Percentiles rank a stretch among this genome's conserved stretches.
Evolutionary conservation across 257 asterid genomes (phyloP).

Genomic region (Solanum clarkiae): DNA sequence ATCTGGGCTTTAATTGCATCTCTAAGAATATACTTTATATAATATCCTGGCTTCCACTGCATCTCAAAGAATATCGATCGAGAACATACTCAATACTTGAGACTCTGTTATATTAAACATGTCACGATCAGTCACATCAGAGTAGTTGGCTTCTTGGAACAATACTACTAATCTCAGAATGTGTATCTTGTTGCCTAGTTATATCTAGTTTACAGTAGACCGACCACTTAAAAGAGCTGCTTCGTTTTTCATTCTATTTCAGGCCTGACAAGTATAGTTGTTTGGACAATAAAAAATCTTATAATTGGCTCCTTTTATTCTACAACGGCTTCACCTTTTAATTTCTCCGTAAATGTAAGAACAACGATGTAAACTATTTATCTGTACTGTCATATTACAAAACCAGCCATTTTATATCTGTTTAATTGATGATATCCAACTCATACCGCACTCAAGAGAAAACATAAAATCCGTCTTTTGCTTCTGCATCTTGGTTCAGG

Average conservation of each 20-base stretch:
- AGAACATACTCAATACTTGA: background rate
- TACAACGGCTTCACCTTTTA: background rate
- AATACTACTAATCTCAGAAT: background rate
- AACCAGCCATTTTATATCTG: background rate
- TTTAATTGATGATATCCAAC: background rate
- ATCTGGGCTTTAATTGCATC: background rate
- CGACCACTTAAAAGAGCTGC: background rate
- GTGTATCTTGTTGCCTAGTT: background rate
- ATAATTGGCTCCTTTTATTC: background rate
- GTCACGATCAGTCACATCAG: background rate
- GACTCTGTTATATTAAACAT: background rate
- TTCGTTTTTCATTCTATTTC: background rate
- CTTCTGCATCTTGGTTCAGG: background rate
- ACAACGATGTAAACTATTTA: background rate
- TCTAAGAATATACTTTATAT: background rate
- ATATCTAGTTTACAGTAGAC: background rate
- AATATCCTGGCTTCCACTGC: background rate
- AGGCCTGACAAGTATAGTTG: background rate
- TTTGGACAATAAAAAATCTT: background rate
- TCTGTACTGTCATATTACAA: background rate
- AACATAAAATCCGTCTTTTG: background rate
- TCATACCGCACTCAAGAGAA: background rate
- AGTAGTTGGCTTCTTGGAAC: background rate
- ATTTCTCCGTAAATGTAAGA: background rate
- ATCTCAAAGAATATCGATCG: background rate